Conservation (phyloP, 2,329 filamentous ascomycete species). For the Colletotrichum graminicola region DNA sequence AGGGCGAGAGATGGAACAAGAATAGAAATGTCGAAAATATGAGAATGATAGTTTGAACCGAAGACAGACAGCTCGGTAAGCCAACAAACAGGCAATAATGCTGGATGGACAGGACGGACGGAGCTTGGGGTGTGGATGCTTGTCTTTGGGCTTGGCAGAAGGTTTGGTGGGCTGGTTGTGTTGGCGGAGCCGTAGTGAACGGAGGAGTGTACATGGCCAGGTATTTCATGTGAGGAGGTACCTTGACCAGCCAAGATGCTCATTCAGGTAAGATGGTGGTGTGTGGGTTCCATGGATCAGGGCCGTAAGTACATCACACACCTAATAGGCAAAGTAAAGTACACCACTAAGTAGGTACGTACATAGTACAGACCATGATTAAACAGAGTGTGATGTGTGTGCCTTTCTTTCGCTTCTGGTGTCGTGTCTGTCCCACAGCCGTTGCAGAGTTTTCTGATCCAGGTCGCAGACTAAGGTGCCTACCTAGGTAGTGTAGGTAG, state of each 20-base stretch:
- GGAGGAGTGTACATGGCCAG: no score
- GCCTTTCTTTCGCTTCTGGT: neutral
- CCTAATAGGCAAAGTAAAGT: no score
- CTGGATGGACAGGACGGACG: constrained; percentile 26
- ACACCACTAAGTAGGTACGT: neutral
- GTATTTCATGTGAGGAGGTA: neutral
- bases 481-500: neutral
- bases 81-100: constrained; percentile 22
- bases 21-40: constrained; percentile 18
- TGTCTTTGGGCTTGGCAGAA: constrained; percentile 8
- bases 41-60: constrained; percentile 26
- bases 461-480: neutral
- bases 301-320: no score
- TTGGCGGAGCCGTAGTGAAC: neutral
- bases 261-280: neutral
- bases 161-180: neutral
- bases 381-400: neutral
- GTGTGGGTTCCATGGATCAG: neutral
- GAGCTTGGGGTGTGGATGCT: constrained; percentile 12
- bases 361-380: neutral
- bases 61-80: constrained; percentile 20
- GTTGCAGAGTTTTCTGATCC: constrained; percentile 41
- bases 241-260: neutral
- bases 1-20: neutral
- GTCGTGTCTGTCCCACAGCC: constrained; percentile 12